Evolutionary conservation across 2,329 filamentous ascomycete genomes (phyloP), one percentile per base, ranked within the genome.

Genomic region (Fusarium lyarnte): DNA sequence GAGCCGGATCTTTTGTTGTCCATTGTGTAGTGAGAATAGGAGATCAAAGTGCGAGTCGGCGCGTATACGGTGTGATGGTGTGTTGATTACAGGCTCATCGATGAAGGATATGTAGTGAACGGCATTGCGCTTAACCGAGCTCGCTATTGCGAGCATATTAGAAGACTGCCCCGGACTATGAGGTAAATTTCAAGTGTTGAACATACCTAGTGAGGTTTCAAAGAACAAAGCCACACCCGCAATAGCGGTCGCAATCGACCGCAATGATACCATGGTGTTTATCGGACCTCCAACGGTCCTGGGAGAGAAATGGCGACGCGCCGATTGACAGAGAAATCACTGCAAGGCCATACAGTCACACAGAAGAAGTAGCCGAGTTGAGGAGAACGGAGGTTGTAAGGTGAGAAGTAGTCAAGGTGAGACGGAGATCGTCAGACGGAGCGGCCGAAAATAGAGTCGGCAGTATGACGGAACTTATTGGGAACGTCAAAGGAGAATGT

Each of bases 31-130:
- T 63, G 89, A 86, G 80, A 99, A 98, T 35, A 89, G 91, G 69
- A 99, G 85, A 77, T 97, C 93, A 81, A 99, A 99, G 27, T 90
- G 85, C 19, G 94, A 95, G 63, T 93, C 85, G 53, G 94, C 91
- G 79, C 96, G 91, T 51, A 97, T 89, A 66, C 92, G 90, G 79
- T 94, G 90, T 49, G 92, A 93, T 21, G 92, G 91, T 2, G 94
- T 94, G 77, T 94, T 90, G 73, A 99, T 92, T 67, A 90, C 87
- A 36, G 93, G 88, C 78, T 94, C 89, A 69, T 95, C 91, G 73
- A 98, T 84, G 51, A 90, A 85, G 17, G 91, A 91, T 54, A 98
- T 85, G 78, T 92, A 90, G 74, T 87, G 89, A 70, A 99, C 86
- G 36, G 94, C 94, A 77, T 93, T 93, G 75, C 95, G 89, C 71